A percentile compares a stretch with the other conserved stretches of the same genome.
Evolutionary conservation across 352 stramenopile genomes (phyloP).

Genomic region (Pythium aquatile): DNA sequence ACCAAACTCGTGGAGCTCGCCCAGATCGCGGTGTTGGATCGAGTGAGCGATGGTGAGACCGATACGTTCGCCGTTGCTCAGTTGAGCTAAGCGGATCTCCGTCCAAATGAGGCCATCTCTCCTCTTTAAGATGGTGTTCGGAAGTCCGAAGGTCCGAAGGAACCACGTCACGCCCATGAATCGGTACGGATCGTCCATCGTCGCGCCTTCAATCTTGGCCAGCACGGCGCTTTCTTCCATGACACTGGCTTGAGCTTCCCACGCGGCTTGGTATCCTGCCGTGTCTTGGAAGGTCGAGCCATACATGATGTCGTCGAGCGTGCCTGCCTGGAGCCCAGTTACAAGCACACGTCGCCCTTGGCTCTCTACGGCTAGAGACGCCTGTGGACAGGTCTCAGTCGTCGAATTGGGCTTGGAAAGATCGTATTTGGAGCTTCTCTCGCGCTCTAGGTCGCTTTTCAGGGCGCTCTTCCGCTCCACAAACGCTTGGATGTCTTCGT

Average conservation of each 20-base stretch:
- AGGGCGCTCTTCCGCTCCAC: constrained; percentile 18
- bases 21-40: constrained; percentile 42
- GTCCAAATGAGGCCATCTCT: constrained; percentile 38
- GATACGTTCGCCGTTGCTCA: constrained; percentile 41
- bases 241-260: constrained; percentile 14
- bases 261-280: constrained; percentile 28
- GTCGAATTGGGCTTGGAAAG: no score
- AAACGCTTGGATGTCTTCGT: constrained; percentile 30
- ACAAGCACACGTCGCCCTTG: constrained; percentile 19
- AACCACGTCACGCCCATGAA: constrained; percentile 37
- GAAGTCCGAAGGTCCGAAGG: constrained; percentile 9
- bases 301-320: constrained; percentile 54
- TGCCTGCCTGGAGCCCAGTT: constrained; percentile 34
- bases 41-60: constrained; percentile 51
- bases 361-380: neutral
- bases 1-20: constrained; percentile 27
- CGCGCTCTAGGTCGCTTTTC: constrained; percentile 12
- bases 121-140: constrained; percentile 14
- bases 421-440: constrained; percentile 41
- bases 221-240: constrained; percentile 33
- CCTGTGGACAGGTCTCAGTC: neutral
- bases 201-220: constrained; percentile 26
- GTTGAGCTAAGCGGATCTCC: neutral
- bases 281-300: constrained; percentile 43
- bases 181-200: constrained; percentile 31